Base-by-base conservation (phyloP, 2,329 filamentous ascomycete species). In the Mycosphaerella sp. region DNA sequence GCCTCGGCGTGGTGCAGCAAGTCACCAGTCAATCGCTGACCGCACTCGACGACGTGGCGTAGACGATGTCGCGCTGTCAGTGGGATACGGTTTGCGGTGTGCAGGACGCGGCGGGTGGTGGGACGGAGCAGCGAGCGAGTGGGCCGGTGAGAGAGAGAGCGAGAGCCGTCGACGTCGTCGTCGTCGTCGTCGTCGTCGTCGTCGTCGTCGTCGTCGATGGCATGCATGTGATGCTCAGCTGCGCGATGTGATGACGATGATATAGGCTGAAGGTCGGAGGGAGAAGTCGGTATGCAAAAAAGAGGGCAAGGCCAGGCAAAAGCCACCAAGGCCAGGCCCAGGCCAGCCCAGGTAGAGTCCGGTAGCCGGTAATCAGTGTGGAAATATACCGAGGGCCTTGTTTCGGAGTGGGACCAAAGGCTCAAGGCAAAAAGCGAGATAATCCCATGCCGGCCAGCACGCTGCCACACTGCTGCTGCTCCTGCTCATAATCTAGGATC, bases 1-100 rank as follows among this genome's bases (percentile, higher is more conserved):
- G 8, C 42, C 42, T 51, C 48, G 42, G 48, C 48, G 48, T 42
- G 21, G 42, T 40, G 21, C 38, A 7, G 48, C 48, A 45, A 21
- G 26, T 11, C 9, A 21, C 21, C 21, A 21, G 29, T 17, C 29
- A 14, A 7, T 29, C n/a, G 44, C 44, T 46, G 44, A 14, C 44
- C 44, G 32, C 32, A 32, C 14, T 4, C 11, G 6, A 29, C 44
- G 44, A 36, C 44, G 44, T 46, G 44, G 44, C 32, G 44, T 32
- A 10, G 34, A n/a, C 34, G 21, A 23, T 2, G 17, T 42, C 40
- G 40, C 9, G 36, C 42, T 7, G 42, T 29, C 42, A 29, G 21
- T 7, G 2, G 42, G 4, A 29, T 4, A 29, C 17, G 17, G 40
- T 17, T 42, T 45, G 17, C 21, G 43, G 43, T 46, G 29, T 46